A percentile compares a stretch with the other conserved stretches of the same genome.
phyloP scores from a whole-genome alignment of 192 early-diverging fungal species.

The Kappamyces sp. region DNA sequence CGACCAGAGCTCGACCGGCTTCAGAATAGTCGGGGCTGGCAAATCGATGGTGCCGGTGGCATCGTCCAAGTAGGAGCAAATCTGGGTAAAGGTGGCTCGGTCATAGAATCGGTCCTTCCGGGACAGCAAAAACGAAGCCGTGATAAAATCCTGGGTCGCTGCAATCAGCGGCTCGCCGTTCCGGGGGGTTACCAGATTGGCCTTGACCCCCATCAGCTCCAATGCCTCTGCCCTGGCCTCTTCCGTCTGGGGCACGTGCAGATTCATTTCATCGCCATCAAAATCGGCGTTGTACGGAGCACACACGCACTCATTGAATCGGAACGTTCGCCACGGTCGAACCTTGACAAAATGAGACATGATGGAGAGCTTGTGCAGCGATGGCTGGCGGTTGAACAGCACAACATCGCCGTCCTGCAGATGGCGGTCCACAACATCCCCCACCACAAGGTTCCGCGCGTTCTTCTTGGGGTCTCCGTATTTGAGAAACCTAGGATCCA shows the following conservation, averaged over 20 bases:
- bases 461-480: slow-evolving; percentile 62
- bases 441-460: slow-evolving; percentile 70
- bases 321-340: slow-evolving; percentile 94
- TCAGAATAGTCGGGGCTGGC: slow-evolving; percentile 86
- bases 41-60: slow-evolving; percentile 77
- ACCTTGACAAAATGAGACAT: slow-evolving; percentile 93
- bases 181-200: slow-evolving; percentile 95
- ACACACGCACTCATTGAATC: slow-evolving; percentile 99
- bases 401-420: slow-evolving; percentile 89
- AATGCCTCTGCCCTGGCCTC: slow-evolving; percentile 95
- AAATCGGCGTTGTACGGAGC: slow-evolving; percentile 99
- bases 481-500: slow-evolving; percentile 52
- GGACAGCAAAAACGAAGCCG: slow-evolving; percentile 87
- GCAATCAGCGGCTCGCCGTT: slow-evolving; percentile 98
- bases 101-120: slow-evolving; percentile 93
- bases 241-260: slow-evolving; percentile 99
- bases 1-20: slow-evolving; percentile 89
- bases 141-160: slow-evolving; percentile 99
- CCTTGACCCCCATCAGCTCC: slow-evolving; percentile 90
- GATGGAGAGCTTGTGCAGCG: slow-evolving; percentile 91
- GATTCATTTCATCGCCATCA: slow-evolving; percentile 99
- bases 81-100: slow-evolving; percentile 85
- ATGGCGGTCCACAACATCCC: slow-evolving; percentile 96
- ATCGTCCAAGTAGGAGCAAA: slow-evolving; percentile 88
- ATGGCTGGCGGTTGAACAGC: slow-evolving; percentile 98